Base-by-base conservation (phyloP, 2,329 filamentous ascomycete genomes). In the Colletotrichum sp. region DNA sequence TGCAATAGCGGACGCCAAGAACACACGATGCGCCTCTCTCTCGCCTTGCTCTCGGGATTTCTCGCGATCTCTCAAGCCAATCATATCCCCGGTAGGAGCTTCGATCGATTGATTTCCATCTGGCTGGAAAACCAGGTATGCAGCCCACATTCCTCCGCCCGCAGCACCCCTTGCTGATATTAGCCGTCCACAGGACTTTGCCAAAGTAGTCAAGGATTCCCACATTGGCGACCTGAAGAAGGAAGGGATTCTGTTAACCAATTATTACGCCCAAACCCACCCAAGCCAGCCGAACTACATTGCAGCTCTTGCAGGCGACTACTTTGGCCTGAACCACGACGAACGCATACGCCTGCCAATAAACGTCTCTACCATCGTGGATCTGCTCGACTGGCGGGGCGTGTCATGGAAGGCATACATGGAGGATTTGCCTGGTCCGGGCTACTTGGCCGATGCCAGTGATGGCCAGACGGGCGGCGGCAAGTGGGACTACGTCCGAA, bases 311-410 rank as follows among this genome's bases (percentile, higher is more conserved):
- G 86, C 79, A 8, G 87, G 87, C 15, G 87, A 89, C 78, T 88
- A 87, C 79, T 89, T 88, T 77, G 88, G 88, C 3, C 77, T 88
- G 43, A 82, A 90, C 77, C 84, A 89, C 76, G 87, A 89, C 79
- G 83, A 83, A 10, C 82, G 83, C 48, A 82, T 88, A 8, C 83
- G 84, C 55, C 82, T 89, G 1, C 87, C 88, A 2, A 87, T 87
- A 5, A 84, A 84, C 78, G 81, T 85, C 4, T 82, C 81, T 12
- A 85, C 83, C 15, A 74, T 85, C 36, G 81, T 85, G 9, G 83
- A 85, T 79, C 75, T 84, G 21, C 79, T 84, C 15, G 83, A 84
- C 43, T 79, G 77, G 59, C 77, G 79, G 65, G 77, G 78, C 18
- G 80, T 85, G 36, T 72, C 76, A 24, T 85, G 83, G 83, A 82